Conservation (phyloP, 345 rosid genomes). For the Sapria himalayana region DNA sequence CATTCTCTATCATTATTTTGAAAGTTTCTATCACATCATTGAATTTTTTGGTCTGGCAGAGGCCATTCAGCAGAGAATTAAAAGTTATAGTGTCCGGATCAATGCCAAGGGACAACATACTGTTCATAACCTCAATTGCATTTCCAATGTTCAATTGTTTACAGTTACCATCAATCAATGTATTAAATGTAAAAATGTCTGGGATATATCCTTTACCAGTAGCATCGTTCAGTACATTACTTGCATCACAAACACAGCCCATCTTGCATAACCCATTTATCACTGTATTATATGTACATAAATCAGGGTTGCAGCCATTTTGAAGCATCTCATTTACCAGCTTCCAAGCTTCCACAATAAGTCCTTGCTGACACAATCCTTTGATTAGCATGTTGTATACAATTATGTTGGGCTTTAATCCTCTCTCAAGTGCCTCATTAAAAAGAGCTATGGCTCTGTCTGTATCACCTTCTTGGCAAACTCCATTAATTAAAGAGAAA, state of each 20-base stretch:
- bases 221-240: conserved; percentile 38
- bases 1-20: conserved; percentile 38
- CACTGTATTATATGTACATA: conserved; percentile 67
- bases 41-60: conserved; percentile 59
- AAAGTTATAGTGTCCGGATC: conserved; percentile 71
- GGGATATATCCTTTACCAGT: conserved; percentile 51
- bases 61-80: conserved; percentile 73
- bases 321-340: conserved; percentile 48
- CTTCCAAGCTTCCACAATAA: conserved; percentile 47
- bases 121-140: conserved; percentile 42
- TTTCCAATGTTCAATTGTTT: conserved; percentile 51
- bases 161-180: conserved; percentile 70
- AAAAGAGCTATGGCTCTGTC: conserved; percentile 53
- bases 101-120: conserved; percentile 46
- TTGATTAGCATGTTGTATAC: conserved; percentile 53
- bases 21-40: conserved; percentile 70
- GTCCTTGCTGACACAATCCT: conserved; percentile 65
- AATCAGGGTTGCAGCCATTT: conserved; percentile 37
- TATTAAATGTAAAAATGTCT: conserved; percentile 71
- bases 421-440: conserved; percentile 32
- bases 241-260: conserved; percentile 73
- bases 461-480: conserved; percentile 44
- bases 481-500: conserved; percentile 48
- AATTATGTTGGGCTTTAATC: conserved; percentile 33
- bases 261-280: conserved; percentile 77